phyloP scores from a whole-genome alignment of 257 asterid genomes.

The Solanum medicagineum region DNA sequence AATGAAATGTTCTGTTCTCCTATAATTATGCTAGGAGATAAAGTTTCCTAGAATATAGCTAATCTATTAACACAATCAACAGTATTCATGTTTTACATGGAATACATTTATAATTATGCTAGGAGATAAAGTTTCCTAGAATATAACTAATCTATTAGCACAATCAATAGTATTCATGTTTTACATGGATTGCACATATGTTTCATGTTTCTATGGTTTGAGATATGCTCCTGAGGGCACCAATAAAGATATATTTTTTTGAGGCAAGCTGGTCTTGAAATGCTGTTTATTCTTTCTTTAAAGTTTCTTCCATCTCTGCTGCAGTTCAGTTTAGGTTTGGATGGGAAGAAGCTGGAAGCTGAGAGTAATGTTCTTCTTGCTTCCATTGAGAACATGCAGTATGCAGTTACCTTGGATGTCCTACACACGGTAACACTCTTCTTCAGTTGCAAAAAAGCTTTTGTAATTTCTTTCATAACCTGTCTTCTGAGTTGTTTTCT shows the following conservation, averaged over 20 bases:
- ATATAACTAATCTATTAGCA: background rate
- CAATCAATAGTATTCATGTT: background rate
- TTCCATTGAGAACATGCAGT: slow-evolving; percentile 96
- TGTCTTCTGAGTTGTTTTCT: background rate
- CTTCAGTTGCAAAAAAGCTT: background rate
- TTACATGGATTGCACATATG: background rate
- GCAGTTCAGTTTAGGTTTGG: slow-evolving; percentile 75
- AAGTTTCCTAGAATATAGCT: background rate
- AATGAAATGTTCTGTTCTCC: background rate
- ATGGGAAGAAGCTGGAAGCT: slow-evolving; percentile 81
- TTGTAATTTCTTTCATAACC: background rate
- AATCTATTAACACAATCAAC: background rate
- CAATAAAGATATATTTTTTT: background rate
- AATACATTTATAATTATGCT: background rate
- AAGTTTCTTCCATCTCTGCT: background rate
- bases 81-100: background rate
- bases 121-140: background rate
- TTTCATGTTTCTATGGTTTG: background rate
- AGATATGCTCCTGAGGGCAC: background rate
- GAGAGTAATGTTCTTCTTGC: slow-evolving; percentile 99
- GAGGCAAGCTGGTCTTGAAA: background rate
- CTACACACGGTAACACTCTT: slow-evolving; percentile 51
- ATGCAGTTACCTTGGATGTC: slow-evolving; percentile 92
- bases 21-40: background rate
- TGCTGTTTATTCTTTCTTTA: background rate